Evolutionary conservation across 1,139 yeast species (phyloP).

Genomic region (Suhomyces bribrorum): DNA sequence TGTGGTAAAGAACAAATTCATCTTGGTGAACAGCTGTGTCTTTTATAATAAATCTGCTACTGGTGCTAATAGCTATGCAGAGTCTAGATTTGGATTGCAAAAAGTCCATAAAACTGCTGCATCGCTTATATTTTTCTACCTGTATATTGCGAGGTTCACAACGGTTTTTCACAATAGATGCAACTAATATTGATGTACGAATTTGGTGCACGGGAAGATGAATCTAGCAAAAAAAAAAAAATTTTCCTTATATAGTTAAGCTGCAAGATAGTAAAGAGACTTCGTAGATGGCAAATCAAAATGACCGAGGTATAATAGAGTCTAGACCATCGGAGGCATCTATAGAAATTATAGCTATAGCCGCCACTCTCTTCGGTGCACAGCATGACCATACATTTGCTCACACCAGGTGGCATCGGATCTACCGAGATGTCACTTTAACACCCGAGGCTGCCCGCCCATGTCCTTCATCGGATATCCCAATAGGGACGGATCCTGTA

Average conservation of each 20-base stretch:
- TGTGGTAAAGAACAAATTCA: background rate
- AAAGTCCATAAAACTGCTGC: slow-evolving; percentile 4
- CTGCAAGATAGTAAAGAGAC: background rate
- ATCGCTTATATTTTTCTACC: slow-evolving; percentile 4
- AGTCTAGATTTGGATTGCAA: slow-evolving; percentile 10
- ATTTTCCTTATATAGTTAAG: background rate
- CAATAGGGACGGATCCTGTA: background rate
- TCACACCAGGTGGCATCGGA: too few relatives aligned
- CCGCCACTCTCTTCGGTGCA: too few relatives aligned
- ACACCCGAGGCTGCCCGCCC: too few relatives aligned
- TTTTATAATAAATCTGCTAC: slow-evolving; percentile 1
- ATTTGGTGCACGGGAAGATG: background rate
- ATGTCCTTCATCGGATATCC: background rate
- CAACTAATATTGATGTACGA: background rate
- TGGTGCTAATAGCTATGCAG: background rate
- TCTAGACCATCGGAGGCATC: too few relatives aligned
- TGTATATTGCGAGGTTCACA: slow-evolving; percentile 3
- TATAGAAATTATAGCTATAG: too few relatives aligned
- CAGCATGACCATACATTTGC: too few relatives aligned
- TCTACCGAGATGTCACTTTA: too few relatives aligned
- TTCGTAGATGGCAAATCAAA: background rate
- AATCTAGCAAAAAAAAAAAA: background rate
- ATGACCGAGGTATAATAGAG: background rate
- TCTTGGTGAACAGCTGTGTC: background rate
- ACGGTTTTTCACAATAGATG: slow-evolving; percentile 2